These are phyloP conservation scores for Kuraishia floccosa DNA, from an alignment of 805 yeast species.

Conservation along the genomic window DNA sequence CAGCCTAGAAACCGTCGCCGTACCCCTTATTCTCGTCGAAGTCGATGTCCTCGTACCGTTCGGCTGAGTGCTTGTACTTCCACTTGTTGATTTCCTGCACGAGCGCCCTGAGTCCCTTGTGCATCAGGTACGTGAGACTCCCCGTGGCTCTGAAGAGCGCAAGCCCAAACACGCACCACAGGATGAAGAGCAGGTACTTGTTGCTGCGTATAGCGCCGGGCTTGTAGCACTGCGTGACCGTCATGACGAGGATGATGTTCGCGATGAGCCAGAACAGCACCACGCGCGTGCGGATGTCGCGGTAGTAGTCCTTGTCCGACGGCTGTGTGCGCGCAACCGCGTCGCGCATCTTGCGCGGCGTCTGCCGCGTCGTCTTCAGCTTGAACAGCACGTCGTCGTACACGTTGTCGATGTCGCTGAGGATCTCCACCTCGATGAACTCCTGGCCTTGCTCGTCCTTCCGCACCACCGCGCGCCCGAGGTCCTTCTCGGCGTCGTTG, in stretches of 20 bases:
- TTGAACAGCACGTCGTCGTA: conserved; percentile 67
- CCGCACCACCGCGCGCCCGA: conserved; percentile 74
- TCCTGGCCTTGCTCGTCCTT: conserved; percentile 77
- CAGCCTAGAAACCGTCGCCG: no score
- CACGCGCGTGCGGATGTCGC: conserved; percentile 89
- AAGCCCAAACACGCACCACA: conserved; percentile 87
- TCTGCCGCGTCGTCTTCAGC: conserved; percentile 58
- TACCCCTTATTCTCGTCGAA: no score
- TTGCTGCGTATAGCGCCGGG: conserved; percentile 58
- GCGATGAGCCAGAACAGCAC: conserved; percentile 91
- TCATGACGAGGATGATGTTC: conserved; percentile 74
- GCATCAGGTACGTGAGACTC: conserved; percentile 56
- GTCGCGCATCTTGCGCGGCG: conserved; percentile 37
- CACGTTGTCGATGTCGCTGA: conserved; percentile 70
- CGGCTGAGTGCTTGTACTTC: no score
- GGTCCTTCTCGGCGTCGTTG: conserved; percentile 52
- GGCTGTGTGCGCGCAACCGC: conserved; percentile 17
- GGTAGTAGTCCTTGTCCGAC: conserved; percentile 74
- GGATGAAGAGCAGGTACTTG: conserved; percentile 68
- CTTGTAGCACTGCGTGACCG: conserved; percentile 72
- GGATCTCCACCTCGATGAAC: conserved; percentile 70
- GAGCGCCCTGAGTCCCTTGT: conserved; percentile 19
- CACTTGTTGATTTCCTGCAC: conserved; percentile 19
- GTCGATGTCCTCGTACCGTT: no score
- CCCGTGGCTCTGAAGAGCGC: conserved; percentile 79